A percentile compares a stretch with the other conserved stretches of the same genome.
Evolutionary conservation across 441 rosid species (phyloP).

Genomic region (Populus hybrid): DNA sequence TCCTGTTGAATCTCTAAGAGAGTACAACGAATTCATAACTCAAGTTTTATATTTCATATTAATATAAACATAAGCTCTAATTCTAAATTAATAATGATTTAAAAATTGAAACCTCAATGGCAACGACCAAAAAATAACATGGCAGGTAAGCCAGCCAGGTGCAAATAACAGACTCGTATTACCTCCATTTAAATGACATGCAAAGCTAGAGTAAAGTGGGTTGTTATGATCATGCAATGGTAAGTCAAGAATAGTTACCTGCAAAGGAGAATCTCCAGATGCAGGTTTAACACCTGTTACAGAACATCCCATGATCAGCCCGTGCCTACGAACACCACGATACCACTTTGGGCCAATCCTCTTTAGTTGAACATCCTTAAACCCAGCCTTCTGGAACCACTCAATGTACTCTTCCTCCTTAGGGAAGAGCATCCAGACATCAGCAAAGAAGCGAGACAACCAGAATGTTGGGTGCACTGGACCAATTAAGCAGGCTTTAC

Average conservation of each 20-base stretch:
- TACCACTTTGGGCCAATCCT: slow-evolving; percentile 99
- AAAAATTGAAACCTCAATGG: not conserved
- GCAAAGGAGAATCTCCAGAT: slow-evolving; percentile 91
- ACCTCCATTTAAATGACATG: not conserved
- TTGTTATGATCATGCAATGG: not conserved
- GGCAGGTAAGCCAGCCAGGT: not conserved
- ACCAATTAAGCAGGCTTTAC: slow-evolving; percentile 91
- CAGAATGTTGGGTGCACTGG: slow-evolving; percentile 95
- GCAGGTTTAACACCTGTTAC: slow-evolving; percentile 92
- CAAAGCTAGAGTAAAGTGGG: not conserved
- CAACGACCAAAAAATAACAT: not conserved
- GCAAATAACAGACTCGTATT: not conserved
- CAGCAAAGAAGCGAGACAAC: slow-evolving; percentile 95
- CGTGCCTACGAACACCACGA: slow-evolving; percentile 93
- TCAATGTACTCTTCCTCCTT: slow-evolving; percentile 98
- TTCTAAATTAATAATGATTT: not conserved
- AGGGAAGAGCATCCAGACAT: slow-evolving; percentile 98
- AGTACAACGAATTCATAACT: not conserved
- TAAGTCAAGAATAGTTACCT: slow-evolving; percentile 48
- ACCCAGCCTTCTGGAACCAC: slow-evolving; percentile 90
- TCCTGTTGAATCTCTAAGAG: not conserved
- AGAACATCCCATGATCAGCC: slow-evolving; percentile 96
- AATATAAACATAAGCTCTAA: not conserved
- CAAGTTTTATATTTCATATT: not conserved
- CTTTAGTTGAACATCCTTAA: slow-evolving; percentile 81